phyloP scores from a whole-genome alignment of 1,284 basidiomycete genomes.

The Ceratobasidium sp. region DNA sequence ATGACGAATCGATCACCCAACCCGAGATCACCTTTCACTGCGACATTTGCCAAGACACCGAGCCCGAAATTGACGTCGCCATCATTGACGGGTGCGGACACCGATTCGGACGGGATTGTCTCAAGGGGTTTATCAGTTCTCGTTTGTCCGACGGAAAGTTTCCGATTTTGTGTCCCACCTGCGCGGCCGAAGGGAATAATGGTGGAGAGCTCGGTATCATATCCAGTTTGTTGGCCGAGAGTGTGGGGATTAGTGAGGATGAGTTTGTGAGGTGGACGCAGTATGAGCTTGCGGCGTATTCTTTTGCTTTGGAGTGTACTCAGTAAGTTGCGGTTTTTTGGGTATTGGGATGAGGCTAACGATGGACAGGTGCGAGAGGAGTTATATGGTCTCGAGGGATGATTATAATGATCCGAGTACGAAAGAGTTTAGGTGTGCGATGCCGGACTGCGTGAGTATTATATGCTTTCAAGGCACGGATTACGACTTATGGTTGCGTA shows the following conservation, averaged over 20 bases:
- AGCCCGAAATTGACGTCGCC: conserved; percentile 63
- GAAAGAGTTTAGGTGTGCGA: conserved; percentile 46
- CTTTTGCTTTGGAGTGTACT: conserved; percentile 67
- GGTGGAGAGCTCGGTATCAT: conserved; percentile 57
- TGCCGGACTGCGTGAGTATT: conserved; percentile 44
- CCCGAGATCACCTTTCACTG: conserved; percentile 63
- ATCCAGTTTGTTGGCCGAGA: conserved; percentile 52
- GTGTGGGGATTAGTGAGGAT: conserved; percentile 65
- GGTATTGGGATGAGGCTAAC: not conserved
- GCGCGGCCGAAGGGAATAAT: conserved; percentile 56
- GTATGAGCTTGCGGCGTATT: conserved; percentile 68
- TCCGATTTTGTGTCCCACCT: conserved; percentile 73
- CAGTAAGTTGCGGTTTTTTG: conserved; percentile 58
- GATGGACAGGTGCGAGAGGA: conserved; percentile 16
- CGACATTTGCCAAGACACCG: conserved; percentile 69
- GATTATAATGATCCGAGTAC: conserved; percentile 39
- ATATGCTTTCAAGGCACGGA: rapidly evolving
- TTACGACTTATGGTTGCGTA: too few species aligned
- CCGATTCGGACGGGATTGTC: conserved; percentile 68
- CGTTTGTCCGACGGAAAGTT: conserved; percentile 68
- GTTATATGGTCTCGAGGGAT: conserved; percentile 41
- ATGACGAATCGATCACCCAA: not conserved
- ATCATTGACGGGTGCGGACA: conserved; percentile 66
- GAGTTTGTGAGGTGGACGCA: conserved; percentile 66
- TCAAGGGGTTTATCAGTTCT: conserved; percentile 61